These are phyloP conservation scores for Jackrogersella minutella DNA, from an alignment of 495 filamentous ascomycete species.

Conservation along the genomic window DNA sequence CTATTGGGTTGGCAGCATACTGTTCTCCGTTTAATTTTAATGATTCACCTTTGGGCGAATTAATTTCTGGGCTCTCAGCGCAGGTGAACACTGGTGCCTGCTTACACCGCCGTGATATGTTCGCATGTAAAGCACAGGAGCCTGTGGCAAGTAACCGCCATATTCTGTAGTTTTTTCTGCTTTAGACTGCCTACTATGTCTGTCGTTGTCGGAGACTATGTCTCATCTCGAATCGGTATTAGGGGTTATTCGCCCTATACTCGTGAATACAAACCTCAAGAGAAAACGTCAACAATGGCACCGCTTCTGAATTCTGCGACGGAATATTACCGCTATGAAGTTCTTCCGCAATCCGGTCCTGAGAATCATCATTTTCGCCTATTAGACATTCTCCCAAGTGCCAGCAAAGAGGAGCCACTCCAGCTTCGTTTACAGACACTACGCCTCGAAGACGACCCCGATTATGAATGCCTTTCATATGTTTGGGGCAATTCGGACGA, in stretches of 20 bases:
- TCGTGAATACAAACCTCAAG: neutral
- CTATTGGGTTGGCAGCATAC: too few relatives aligned
- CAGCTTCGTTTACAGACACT: neutral
- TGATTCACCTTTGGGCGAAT: neutral
- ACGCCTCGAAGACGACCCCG: neutral
- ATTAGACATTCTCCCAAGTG: neutral
- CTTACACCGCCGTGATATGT: neutral
- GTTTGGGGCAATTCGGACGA: neutral
- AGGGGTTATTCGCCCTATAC: neutral
- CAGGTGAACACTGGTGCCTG: neutral
- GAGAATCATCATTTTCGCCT: neutral
- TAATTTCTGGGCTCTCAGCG: neutral
- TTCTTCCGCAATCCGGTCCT: neutral
- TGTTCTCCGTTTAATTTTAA: too few relatives aligned
- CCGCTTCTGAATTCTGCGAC: neutral
- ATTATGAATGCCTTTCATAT: constrained; percentile 2
- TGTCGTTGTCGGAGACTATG: neutral
- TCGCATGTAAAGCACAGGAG: neutral
- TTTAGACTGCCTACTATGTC: neutral
- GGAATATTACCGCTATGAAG: neutral
- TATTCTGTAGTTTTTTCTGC: neutral
- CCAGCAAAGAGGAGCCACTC: neutral
- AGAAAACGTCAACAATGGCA: neutral
- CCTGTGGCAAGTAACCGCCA: neutral
- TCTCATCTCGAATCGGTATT: neutral